These are phyloP conservation scores for Colletotrichum limetticola DNA, from an alignment of 2,329 filamentous ascomycete genomes.

Conservation along the genomic window DNA sequence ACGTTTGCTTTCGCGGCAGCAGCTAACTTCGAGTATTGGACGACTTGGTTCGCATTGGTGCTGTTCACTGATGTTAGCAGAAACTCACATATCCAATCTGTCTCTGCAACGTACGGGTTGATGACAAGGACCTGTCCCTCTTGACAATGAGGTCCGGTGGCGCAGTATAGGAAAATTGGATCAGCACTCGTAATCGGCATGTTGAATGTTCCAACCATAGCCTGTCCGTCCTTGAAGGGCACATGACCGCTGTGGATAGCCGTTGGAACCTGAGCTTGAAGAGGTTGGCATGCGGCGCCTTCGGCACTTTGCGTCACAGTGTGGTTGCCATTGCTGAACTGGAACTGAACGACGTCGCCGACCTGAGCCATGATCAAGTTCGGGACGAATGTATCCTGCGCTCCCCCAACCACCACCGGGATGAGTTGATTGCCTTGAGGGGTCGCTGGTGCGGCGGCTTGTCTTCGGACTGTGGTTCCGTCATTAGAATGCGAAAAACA, in stretches of 20 bases:
- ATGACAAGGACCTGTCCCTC: slow-evolving; percentile 62
- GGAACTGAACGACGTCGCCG: slow-evolving; percentile 54
- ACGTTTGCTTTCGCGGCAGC: slow-evolving; percentile 38
- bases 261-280: slow-evolving; percentile 44
- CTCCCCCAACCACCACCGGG: slow-evolving; percentile 50
- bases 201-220: slow-evolving; percentile 56
- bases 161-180: slow-evolving; percentile 63
- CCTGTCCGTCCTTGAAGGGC: slow-evolving; percentile 48
- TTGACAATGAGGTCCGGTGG: slow-evolving; percentile 59
- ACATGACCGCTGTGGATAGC: slow-evolving; percentile 55
- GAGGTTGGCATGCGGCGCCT: slow-evolving; percentile 49
- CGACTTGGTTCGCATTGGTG: slow-evolving; percentile 41
- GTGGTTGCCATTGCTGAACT: slow-evolving; percentile 56
- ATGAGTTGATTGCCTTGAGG: slow-evolving; percentile 35
- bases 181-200: slow-evolving; percentile 55
- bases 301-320: slow-evolving; percentile 54
- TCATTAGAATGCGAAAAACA: not conserved
- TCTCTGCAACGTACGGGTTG: slow-evolving; percentile 51
- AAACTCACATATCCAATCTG: too few species aligned
- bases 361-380: slow-evolving; percentile 46
- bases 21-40: slow-evolving; percentile 42
- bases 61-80: slow-evolving; percentile 33
- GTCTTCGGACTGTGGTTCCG: slow-evolving; percentile 16
- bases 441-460: slow-evolving; percentile 19
- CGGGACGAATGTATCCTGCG: slow-evolving; percentile 50